These are phyloP conservation scores for Furcasterigmium sp. DNA, from an alignment of 2,329 filamentous ascomycete genomes.

Conservation along the genomic window DNA sequence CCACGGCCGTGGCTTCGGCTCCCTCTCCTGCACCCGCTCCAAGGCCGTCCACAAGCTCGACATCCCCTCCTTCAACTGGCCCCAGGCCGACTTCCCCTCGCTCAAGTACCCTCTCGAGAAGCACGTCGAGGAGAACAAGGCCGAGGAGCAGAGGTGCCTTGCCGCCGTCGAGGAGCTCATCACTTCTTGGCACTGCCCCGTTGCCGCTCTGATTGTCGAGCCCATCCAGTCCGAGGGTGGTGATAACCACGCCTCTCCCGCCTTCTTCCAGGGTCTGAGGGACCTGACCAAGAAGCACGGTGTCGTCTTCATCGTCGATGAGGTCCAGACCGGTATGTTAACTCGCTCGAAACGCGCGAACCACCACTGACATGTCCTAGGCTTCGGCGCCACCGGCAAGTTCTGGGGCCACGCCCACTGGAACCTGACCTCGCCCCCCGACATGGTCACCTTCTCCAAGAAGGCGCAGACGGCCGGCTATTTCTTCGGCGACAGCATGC, in stretches of 20 bases:
- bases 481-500: constrained; percentile 70
- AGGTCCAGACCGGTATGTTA: constrained; percentile 60
- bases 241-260: constrained; percentile 75
- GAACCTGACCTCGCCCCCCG: constrained; percentile 65
- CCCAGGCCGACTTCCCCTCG: constrained; percentile 72
- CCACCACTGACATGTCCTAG: constrained; percentile 19
- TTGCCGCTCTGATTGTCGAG: constrained; percentile 71
- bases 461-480: constrained; percentile 83
- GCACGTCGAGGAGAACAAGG: constrained; percentile 62
- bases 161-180: constrained; percentile 69
- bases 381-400: constrained; percentile 77
- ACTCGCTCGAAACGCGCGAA: not conserved
- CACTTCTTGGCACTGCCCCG: constrained; percentile 60
- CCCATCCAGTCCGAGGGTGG: constrained; percentile 80
- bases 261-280: constrained; percentile 73
- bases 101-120: constrained; percentile 74
- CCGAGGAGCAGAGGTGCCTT: constrained; percentile 68
- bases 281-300: constrained; percentile 65
- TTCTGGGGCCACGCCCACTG: constrained; percentile 89
- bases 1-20: constrained; percentile 77
- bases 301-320: constrained; percentile 74
- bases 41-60: constrained; percentile 85
- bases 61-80: constrained; percentile 86
- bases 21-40: constrained; percentile 71
- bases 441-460: constrained; percentile 87